Base-by-base conservation (phyloP, 768 basidiomycete species). In the Xerocomellus amylosporus region DNA sequence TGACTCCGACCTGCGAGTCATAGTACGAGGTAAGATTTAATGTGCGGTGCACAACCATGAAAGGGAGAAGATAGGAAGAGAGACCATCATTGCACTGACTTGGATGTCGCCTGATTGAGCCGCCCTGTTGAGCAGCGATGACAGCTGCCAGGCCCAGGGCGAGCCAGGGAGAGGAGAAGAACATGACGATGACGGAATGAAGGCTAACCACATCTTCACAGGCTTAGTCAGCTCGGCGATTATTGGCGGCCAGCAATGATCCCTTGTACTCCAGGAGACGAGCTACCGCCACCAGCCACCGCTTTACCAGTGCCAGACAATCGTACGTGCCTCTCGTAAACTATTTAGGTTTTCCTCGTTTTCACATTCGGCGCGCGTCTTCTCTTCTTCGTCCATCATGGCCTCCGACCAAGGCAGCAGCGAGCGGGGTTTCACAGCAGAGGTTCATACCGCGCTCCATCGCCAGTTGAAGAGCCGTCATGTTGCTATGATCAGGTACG, bases 51-150 rank as follows among this genome's bases (percentile, higher is more conserved):
- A 24, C 24, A 24, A 24, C 24, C 24, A 49, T 41, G 26, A 24
- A 38, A 30, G 33, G 30, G 28, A 43, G 17, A 49, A 46, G 8
- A 4, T 44, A 24, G 24, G n/a, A 52, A 46, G 9, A 0, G 37
- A 67, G 20, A 81, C 80, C 80, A 82, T 81, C 80, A 82, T 81
- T 0, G 75, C 81, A 48, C 74, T 76, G 58, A 82, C 77, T 47
- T 65, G 67, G 0, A 80, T 81, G 31, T 50, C 52, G 30, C 71
- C 67, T 1, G 57, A 69, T 17, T 63, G 63, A 61, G 31, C 71
- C 71, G 13, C 36, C 54, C 42, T 56, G 34, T 40, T 68, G 69
- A 30, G 63, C 67, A 7, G 54, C 58, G 44, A 37, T 70, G 17
- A 56, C 57, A 5, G 68, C 64, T 36, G 75, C 76, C 30, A 84